These are phyloP conservation scores for Candida ortonii DNA, from an alignment of 805 yeast genomes.

Conservation along the genomic window DNA sequence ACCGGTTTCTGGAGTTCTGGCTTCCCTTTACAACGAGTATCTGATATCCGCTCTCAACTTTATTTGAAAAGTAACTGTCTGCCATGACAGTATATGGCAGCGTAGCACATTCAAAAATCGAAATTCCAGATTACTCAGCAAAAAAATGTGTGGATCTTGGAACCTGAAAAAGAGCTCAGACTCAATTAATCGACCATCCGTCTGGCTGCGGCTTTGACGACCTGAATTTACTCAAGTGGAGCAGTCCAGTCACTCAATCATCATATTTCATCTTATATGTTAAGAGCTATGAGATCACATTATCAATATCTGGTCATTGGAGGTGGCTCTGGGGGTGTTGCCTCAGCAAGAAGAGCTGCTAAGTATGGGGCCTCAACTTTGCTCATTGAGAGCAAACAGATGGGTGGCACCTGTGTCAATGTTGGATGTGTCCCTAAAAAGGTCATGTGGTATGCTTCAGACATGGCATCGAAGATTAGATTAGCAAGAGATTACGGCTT, in stretches of 20 bases:
- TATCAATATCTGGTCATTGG: conserved; percentile 95
- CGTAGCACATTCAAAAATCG: no score
- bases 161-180: no score
- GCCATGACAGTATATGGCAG: no score
- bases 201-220: no score
- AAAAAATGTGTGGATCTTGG: no score
- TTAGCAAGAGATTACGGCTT: conserved; percentile 86
- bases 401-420: conserved; percentile 99
- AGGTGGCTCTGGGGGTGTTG: conserved; percentile 99
- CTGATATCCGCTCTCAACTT: no score
- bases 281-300: conserved; percentile 43
- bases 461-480: conserved; percentile 69
- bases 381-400: conserved; percentile 71
- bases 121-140: not conserved
- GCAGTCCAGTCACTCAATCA: no score
- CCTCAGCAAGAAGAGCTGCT: conserved; percentile 97
- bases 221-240: no score
- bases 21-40: no score
- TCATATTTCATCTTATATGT: conserved; percentile 25
- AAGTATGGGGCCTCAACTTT: conserved; percentile 86
- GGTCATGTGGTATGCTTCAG: conserved; percentile 98
- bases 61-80: no score
- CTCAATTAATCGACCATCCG: no score
- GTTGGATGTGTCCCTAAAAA: conserved; percentile 99
- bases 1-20: no score